Evolutionary conservation across 495 filamentous ascomycete species (phyloP), one percentile per base, ranked within the genome.

Genomic region (Penicillium dipodomyicola): DNA sequence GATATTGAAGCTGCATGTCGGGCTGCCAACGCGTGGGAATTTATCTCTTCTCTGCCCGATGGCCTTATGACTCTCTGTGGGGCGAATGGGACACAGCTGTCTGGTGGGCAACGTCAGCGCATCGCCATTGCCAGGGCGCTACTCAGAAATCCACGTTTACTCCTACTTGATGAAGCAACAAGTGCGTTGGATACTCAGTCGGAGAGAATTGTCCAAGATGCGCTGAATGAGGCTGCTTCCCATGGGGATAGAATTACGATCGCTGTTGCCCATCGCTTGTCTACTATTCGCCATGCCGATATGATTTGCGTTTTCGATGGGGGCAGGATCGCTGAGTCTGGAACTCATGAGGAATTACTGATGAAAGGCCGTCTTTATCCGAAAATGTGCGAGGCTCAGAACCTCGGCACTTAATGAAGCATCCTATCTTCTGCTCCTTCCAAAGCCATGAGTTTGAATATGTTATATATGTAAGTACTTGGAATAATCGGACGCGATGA

Each of bases 241-340:
- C 39, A 58, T 0, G 52, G 56, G 2, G 50, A 77, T 20, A 52
- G 70, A 27, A 75, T 69, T 15, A 77, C 70, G 5, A 64, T 77
- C 49, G 67, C 72, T 1, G 73, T 77, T 12, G 73, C 73, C n/a
- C 74, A 77, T 65, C 63, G 90, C 40, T 78, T 96, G 32, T 89
- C 87, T 2, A 95, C 91, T 37, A 91, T 96, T 72, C 88, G 84
- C 66, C 82, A 85, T 60, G 90, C 90, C 1, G 87, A 94, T 65
- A 91, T 91, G 63, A 96, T 96, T 53, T 88, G 92, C 20, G 91
- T 95, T 53, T 92, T 95, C 87, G 75, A 80, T 5, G 68, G 84
- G 42, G 90, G 91, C 49, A 68, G 77, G 25, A 89, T 94, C 51
- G 77, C 92, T 12, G 90, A 96, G 65, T 85, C 87, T 70, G 89